These are phyloP conservation scores for Sicyos edulis DNA, from an alignment of 306 rosid species.

Conservation along the genomic window DNA sequence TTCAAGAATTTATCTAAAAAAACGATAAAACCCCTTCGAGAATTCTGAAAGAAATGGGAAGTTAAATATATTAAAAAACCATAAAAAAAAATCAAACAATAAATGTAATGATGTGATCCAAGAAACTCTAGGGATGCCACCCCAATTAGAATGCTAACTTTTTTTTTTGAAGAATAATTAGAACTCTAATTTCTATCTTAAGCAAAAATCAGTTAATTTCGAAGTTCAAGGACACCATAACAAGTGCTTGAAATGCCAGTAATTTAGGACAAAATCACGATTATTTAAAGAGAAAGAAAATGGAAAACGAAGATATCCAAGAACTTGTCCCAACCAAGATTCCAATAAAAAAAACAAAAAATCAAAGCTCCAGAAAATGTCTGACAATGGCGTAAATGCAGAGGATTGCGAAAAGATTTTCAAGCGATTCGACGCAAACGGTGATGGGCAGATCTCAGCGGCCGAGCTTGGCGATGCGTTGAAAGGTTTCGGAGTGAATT, in stretches of 20 bases:
- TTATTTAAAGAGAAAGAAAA: neutral
- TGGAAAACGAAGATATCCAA: neutral
- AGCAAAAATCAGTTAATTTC: constrained; percentile 4
- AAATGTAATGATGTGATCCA: neutral
- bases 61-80: too few relatives aligned
- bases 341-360: neutral
- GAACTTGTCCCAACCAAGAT: neutral
- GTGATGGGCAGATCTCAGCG: constrained; percentile 63
- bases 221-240: neutral
- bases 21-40: too few relatives aligned
- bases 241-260: neutral
- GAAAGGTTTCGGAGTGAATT: constrained; percentile 44
- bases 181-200: neutral
- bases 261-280: neutral
- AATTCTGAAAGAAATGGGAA: too few relatives aligned
- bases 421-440: constrained; percentile 54
- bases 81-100: too few relatives aligned
- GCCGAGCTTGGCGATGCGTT: constrained; percentile 62
- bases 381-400: constrained; percentile 29
- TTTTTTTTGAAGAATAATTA: too few relatives aligned
- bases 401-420: constrained; percentile 53
- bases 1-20: too few relatives aligned
- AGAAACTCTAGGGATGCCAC: neutral
- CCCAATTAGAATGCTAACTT: neutral
- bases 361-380: constrained; percentile 14